Conservation (phyloP, 2,329 filamentous ascomycete species). For the Cordyceps cicadae region DNA sequence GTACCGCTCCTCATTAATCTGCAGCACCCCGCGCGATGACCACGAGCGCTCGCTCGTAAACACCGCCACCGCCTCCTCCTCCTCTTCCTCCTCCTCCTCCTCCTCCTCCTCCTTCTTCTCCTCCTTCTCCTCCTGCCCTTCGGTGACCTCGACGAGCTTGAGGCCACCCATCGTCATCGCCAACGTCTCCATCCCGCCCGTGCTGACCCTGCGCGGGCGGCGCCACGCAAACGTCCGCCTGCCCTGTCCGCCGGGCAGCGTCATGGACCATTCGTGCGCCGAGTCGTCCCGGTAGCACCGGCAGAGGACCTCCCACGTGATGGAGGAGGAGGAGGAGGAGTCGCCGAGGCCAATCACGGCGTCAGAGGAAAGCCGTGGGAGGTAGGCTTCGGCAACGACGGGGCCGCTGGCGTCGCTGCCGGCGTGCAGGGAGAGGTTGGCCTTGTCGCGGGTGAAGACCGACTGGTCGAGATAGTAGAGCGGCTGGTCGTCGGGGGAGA, state of each 20-base stretch:
- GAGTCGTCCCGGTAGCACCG: not conserved
- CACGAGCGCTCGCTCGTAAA: not conserved
- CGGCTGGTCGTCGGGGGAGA: not conserved
- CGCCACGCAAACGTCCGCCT: not conserved
- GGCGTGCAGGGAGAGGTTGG: not conserved
- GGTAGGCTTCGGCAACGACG: conserved; percentile 10
- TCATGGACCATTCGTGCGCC: not conserved
- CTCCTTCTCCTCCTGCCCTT: too few relatives aligned
- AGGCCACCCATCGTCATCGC: not conserved
- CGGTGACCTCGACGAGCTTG: conserved; percentile 6
- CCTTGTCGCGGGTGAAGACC: not conserved
- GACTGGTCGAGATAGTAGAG: conserved; percentile 1
- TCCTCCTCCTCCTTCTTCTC: too few relatives aligned
- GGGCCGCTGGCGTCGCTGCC: not conserved
- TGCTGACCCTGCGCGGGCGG: conserved; percentile 2
- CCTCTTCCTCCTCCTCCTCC: too few relatives aligned
- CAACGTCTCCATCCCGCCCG: not conserved
- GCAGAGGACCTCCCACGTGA: not conserved
- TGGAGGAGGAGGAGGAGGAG: not conserved
- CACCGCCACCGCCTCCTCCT: too few relatives aligned
- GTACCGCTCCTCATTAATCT: not conserved
- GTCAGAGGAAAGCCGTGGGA: not conserved
- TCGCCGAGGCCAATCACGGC: conserved; percentile 11
- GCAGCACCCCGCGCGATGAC: conserved; percentile 3
- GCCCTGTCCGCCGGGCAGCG: not conserved